Conservation (phyloP, 2,329 filamentous ascomycete species). For the Metarhizium robertsii region DNA sequence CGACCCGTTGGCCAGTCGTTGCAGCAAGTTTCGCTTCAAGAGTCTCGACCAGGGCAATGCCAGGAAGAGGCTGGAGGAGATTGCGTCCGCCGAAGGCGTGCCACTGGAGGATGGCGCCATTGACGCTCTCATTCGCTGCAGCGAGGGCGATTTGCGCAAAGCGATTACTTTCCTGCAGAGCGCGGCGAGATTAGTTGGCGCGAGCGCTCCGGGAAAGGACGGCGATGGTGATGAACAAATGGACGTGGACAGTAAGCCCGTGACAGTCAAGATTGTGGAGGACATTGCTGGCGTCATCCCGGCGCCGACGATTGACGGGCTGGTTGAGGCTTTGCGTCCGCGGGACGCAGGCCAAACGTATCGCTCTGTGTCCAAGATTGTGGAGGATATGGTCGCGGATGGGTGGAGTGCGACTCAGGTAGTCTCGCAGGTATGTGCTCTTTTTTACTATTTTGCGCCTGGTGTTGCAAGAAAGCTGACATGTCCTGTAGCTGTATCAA, state of each 20-base stretch:
- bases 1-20: slow-evolving; percentile 85
- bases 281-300: slow-evolving; percentile 97
- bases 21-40: slow-evolving; percentile 98
- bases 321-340: slow-evolving; percentile 71
- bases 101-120: slow-evolving; percentile 67
- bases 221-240: slow-evolving; percentile 50
- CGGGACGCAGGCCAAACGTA: slow-evolving; percentile 57
- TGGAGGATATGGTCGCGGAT: slow-evolving; percentile 88
- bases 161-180: slow-evolving; percentile 95
- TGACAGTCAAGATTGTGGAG: slow-evolving; percentile 75
- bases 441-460: not conserved
- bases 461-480: slow-evolving; percentile 8
- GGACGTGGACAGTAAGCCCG: slow-evolving; percentile 47
- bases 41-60: slow-evolving; percentile 82
- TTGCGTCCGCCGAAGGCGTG: slow-evolving; percentile 72
- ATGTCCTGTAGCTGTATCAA: slow-evolving; percentile 59
- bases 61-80: slow-evolving; percentile 67
- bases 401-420: slow-evolving; percentile 94
- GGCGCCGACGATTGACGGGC: slow-evolving; percentile 55
- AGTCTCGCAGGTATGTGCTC: slow-evolving; percentile 56
- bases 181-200: slow-evolving; percentile 78
- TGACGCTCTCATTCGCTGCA: slow-evolving; percentile 75
- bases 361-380: slow-evolving; percentile 62
- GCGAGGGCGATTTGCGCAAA: slow-evolving; percentile 89
- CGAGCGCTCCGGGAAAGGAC: slow-evolving; percentile 40